phyloP scores from a whole-genome alignment of 441 rosid genomes.

The Geranium incanum region DNA sequence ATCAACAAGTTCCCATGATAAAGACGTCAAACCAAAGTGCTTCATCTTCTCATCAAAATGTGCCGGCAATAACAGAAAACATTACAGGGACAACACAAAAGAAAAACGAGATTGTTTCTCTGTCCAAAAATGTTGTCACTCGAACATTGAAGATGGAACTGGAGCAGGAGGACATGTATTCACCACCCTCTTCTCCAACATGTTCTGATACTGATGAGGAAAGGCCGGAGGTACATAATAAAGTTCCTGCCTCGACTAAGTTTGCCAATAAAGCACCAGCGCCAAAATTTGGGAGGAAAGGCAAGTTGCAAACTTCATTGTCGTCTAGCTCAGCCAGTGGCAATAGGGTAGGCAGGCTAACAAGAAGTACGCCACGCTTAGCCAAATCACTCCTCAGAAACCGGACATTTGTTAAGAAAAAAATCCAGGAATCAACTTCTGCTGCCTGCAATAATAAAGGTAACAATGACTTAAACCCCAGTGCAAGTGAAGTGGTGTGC shows the following conservation, averaged over 20 bases:
- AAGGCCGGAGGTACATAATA: constrained; percentile 13
- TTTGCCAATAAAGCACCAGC: constrained; percentile 20
- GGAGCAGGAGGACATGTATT: constrained; percentile 14
- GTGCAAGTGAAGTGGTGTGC: constrained; percentile 29
- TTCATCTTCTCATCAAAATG: constrained; percentile 17
- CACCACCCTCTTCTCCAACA: constrained; percentile 17
- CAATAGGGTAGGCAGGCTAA: constrained; percentile 28
- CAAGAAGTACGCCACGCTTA: constrained; percentile 28
- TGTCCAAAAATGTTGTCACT: constrained; percentile 19
- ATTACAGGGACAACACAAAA: constrained; percentile 18
- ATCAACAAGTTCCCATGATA: constrained; percentile 21
- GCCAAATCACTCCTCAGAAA: constrained; percentile 46
- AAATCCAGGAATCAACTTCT: constrained; percentile 34
- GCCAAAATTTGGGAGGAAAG: constrained; percentile 28
- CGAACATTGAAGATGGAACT: constrained; percentile 22
- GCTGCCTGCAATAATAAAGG: constrained; percentile 24
- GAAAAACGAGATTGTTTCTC: constrained; percentile 19
- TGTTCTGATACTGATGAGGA: constrained; percentile 21
- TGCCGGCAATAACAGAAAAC: constrained; percentile 17
- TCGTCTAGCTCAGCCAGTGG: constrained; percentile 23
- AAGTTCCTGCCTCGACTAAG: constrained; percentile 22
- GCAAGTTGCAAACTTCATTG: constrained; percentile 29
- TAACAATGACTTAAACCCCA: constrained; percentile 30
- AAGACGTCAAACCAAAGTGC: constrained; percentile 27
- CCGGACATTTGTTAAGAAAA: constrained; percentile 50